Percentiles rank a stretch among this genome's conserved stretches.
Conservation (phyloP, 495 filamentous ascomycete genomes). For the Pyrenopolyporus hunteri region DNA sequence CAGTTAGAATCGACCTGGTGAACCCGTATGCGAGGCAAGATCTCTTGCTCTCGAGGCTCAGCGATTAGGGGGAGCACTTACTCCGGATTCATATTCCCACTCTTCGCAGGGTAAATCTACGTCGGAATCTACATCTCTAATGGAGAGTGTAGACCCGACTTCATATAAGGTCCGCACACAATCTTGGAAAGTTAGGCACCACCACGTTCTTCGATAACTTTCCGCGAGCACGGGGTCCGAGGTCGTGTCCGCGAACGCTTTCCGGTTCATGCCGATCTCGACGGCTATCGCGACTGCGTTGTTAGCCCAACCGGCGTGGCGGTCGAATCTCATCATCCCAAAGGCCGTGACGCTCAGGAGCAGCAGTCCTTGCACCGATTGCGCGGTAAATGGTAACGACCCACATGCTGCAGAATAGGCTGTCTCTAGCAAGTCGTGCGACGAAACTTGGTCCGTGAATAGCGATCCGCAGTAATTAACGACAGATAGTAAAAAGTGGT, state of each 20-base stretch:
- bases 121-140: constrained; percentile 50
- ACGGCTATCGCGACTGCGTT: constrained; percentile 65
- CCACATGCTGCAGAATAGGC: constrained; percentile 49
- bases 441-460: constrained; percentile 46
- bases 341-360: constrained; percentile 70
- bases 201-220: constrained; percentile 75
- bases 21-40: not conserved
- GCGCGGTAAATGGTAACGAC: constrained; percentile 56
- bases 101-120: constrained; percentile 71
- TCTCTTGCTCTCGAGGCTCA: not conserved
- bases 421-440: constrained; percentile 52
- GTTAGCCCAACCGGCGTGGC: constrained; percentile 61
- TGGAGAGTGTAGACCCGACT: constrained; percentile 23
- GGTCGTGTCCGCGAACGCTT: constrained; percentile 54
- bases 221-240: constrained; percentile 66
- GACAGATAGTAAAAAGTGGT: constrained; percentile 54
- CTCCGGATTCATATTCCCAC: constrained; percentile 60
- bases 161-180: constrained; percentile 47
- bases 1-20: constrained; percentile 22
- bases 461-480: constrained; percentile 65
- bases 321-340: constrained; percentile 63
- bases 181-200: constrained; percentile 75
- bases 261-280: constrained; percentile 68
- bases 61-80: constrained; percentile 40
- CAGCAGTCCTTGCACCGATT: constrained; percentile 69